phyloP scores from a whole-genome alignment of 768 basidiomycete species.

The Fomitopsis pulvina region DNA sequence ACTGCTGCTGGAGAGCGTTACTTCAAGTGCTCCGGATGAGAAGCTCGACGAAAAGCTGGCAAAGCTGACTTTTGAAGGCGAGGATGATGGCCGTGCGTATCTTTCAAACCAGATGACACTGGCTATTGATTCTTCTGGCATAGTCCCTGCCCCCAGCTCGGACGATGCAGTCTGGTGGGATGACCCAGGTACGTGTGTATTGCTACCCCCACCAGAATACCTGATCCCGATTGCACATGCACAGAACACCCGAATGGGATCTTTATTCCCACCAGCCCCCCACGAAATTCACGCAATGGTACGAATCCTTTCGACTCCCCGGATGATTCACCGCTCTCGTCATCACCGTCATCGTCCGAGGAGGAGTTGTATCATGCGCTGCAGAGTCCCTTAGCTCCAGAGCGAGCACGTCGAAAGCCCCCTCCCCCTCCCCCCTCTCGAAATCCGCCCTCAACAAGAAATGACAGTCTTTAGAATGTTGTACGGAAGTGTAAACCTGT shows the following conservation, averaged over 20 bases:
- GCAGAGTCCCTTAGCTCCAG: slow-evolving; percentile 55
- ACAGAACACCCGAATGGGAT: slow-evolving; percentile 55
- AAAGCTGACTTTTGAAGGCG: slow-evolving; percentile 41
- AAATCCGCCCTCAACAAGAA: slow-evolving; percentile 4
- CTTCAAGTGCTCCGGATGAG: slow-evolving; percentile 58
- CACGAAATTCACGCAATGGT: slow-evolving; percentile 9
- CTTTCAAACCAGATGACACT: background rate
- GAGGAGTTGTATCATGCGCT: slow-evolving; percentile 81
- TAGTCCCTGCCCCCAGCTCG: slow-evolving; percentile 84
- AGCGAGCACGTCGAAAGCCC: slow-evolving; percentile 24
- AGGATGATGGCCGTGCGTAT: slow-evolving; percentile 37
- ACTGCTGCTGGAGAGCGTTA: slow-evolving; percentile 57
- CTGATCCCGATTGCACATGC: slow-evolving; percentile 2
- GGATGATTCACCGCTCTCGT: slow-evolving; percentile 56
- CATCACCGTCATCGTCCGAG: slow-evolving; percentile 77
- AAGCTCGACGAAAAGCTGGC: slow-evolving; percentile 68
- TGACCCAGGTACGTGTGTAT: slow-evolving; percentile 42
- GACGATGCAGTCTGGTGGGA: slow-evolving; percentile 81
- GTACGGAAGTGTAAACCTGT: too few species aligned
- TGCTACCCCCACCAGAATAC: too few species aligned
- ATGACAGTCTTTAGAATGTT: background rate
- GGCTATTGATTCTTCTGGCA: slow-evolving; percentile 6
- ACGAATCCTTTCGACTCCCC: slow-evolving; percentile 74
- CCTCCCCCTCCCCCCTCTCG: slow-evolving; percentile 44
- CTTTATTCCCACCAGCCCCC: slow-evolving; percentile 33